These are phyloP conservation scores for Boletellus sp. DNA, from an alignment of 768 basidiomycete species.

Conservation along the genomic window DNA sequence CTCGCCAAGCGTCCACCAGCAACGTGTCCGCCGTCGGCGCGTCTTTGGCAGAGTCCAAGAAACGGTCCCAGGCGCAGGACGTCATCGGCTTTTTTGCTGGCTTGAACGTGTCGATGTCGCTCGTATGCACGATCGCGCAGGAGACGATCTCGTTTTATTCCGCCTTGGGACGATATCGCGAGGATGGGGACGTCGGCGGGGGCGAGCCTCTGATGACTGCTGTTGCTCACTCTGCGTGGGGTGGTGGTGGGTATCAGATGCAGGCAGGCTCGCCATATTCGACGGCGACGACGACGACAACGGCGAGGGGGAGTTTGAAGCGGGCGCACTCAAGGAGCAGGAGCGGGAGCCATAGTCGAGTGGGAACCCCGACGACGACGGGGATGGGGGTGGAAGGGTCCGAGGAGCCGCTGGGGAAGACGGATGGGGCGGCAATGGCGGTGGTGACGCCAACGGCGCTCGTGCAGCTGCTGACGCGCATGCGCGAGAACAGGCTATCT, in stretches of 20 bases:
- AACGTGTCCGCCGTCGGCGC: constrained; percentile 10
- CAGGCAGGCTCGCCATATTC: constrained; percentile 22
- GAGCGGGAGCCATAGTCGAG: constrained; percentile 26
- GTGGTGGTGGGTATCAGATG: constrained; percentile 22
- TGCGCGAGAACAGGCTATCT: constrained; percentile 62
- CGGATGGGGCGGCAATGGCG: constrained; percentile 6
- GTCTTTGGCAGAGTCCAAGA: constrained; percentile 23
- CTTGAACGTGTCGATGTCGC: constrained; percentile 79
- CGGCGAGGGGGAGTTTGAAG: constrained; percentile 20
- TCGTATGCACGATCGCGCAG: constrained; percentile 81
- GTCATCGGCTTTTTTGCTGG: constrained; percentile 79
- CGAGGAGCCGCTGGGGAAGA: too few relatives aligned
- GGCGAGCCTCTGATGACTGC: too few relatives aligned
- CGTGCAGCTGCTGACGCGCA: constrained; percentile 52
- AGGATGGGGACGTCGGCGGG: constrained; percentile 47
- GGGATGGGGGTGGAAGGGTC: too few relatives aligned
- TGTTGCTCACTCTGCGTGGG: not conserved
- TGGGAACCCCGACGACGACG: constrained; percentile 28
- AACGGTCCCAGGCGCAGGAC: constrained; percentile 46
- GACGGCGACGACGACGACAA: not conserved
- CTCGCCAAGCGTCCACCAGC: constrained; percentile 38
- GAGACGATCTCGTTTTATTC: constrained; percentile 89
- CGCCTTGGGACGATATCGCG: constrained; percentile 82
- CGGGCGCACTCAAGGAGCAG: constrained; percentile 20
- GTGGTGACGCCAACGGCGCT: constrained; percentile 59